Evolutionary conservation across 179 eudicot species (phyloP), one percentile per base, ranked within the genome.

Genomic region (Silene vulgaris): DNA sequence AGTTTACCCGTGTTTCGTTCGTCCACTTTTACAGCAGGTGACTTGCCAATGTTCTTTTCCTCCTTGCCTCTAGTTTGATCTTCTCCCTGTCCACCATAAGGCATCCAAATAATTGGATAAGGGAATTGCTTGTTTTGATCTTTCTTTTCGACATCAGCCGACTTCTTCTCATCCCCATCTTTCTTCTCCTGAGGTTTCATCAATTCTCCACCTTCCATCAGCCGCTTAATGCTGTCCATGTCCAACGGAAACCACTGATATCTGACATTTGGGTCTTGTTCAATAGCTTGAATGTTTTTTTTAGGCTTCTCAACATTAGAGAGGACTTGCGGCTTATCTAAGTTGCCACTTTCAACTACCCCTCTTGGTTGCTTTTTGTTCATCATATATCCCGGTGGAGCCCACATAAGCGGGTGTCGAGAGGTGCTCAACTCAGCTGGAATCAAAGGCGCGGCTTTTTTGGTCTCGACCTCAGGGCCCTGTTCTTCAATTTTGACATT

Each of bases 71-170:
- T 61, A 3, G 1, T 48, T 57, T 59, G 40, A 26, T 67, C 80
- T 60, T 66, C 73, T 8, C 75, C 80, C 28, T 65, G 65, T 17
- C 77, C 78, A 8, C 71, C 81, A 69, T 35, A 78, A 29, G 96
- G 97, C 80, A 88, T 52, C 90, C 91, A 89, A 40, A 90, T 35
- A 21, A 89, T 3, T 2, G 93, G 90, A 52, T 79, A 81, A 21
- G 87, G 84, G 30, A 79, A 75, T n/a, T 70, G 82, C 60, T 79
- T 76, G 17, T 40, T 77, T 14, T 73, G 79, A 21, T 78, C 83
- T 23, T 76, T 79, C 2, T 43, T 64, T 59, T 71, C 83, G 6
- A 20, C 63, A 11, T 82, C 76, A 14, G 28, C 30, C 6, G 30
- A 66, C 30, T 69, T 72, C 54, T 80, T 75, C 48, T 72, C 74